phyloP scores from a whole-genome alignment of 2,329 filamentous ascomycete genomes.

The Alternaria ethzedia region DNA sequence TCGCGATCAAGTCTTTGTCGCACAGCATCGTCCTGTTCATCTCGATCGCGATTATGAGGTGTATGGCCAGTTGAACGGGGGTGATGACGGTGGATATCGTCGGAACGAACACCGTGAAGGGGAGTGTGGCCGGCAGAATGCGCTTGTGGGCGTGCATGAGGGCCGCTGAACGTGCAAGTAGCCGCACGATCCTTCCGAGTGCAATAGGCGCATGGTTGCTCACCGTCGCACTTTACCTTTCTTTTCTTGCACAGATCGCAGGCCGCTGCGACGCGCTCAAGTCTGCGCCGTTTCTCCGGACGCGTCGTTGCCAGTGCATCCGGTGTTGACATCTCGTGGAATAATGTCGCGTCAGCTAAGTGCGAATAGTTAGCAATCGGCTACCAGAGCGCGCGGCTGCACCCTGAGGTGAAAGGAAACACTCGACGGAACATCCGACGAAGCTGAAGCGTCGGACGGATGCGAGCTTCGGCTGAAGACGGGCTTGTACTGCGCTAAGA shows the following conservation, averaged over 20 bases:
- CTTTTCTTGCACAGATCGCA: slow-evolving; percentile 41
- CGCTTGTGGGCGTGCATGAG: slow-evolving; percentile 40
- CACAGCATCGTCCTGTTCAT: not conserved
- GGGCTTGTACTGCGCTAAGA: not conserved
- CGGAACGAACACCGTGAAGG: slow-evolving; percentile 2
- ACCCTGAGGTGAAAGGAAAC: not conserved
- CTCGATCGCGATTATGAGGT: slow-evolving; percentile 13
- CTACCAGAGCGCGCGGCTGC: not conserved
- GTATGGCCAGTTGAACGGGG: slow-evolving; percentile 1
- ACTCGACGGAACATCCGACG: slow-evolving; percentile 6
- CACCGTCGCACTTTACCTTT: slow-evolving; percentile 60
- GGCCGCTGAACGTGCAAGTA: slow-evolving; percentile 51
- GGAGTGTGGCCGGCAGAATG: slow-evolving; percentile 43
- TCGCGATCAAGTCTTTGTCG: slow-evolving; percentile 12
- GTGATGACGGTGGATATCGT: slow-evolving; percentile 1
- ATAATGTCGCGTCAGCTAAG: not conserved
- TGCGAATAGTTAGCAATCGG: not conserved
- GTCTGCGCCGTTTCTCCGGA: slow-evolving; percentile 30
- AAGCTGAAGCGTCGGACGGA: not conserved
- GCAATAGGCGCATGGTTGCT: slow-evolving; percentile 60
- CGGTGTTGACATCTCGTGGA: not conserved
- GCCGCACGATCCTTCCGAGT: slow-evolving; percentile 49
- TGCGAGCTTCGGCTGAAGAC: not conserved
- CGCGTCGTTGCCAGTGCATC: slow-evolving; percentile 5
- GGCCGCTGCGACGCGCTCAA: slow-evolving; percentile 37